These are phyloP conservation scores for Beauveria brongniartii DNA, from an alignment of 2,329 filamentous ascomycete genomes.

Conservation along the genomic window DNA sequence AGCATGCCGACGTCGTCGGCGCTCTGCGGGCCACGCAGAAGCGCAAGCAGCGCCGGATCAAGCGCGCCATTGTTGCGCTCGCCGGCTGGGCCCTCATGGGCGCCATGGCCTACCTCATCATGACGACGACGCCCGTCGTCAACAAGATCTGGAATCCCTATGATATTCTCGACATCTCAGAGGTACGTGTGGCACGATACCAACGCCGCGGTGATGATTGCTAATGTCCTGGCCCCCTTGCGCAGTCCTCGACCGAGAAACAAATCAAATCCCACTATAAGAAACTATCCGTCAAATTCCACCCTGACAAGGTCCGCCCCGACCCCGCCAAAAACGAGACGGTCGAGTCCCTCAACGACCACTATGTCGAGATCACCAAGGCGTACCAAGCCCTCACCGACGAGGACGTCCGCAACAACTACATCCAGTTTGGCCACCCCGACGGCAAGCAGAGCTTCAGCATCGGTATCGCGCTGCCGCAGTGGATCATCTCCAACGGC, in stretches of 20 bases:
- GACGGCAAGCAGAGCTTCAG: conserved; percentile 98
- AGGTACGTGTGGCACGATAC: conserved; percentile 42
- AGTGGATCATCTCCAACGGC: conserved; percentile 85
- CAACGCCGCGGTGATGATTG: background rate
- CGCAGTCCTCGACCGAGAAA: conserved; percentile 72
- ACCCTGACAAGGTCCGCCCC: conserved; percentile 86
- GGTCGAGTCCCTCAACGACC: conserved; percentile 69
- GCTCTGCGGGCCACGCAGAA: conserved; percentile 77
- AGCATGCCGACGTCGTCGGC: conserved; percentile 77
- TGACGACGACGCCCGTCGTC: conserved; percentile 61
- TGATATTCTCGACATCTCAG: conserved; percentile 80
- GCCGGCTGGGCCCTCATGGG: conserved; percentile 76
- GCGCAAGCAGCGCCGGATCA: conserved; percentile 81
- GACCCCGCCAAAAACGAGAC: conserved; percentile 87
- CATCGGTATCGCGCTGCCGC: conserved; percentile 91
- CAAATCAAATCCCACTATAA: conserved; percentile 90
- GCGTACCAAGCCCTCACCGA: conserved; percentile 97
- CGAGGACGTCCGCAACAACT: conserved; percentile 96
- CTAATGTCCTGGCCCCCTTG: background rate
- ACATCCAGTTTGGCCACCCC: conserved; percentile 88
- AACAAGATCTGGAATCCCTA: conserved; percentile 94
- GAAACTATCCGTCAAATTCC: conserved; percentile 73
- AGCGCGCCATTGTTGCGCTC: conserved; percentile 69
- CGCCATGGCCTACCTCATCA: conserved; percentile 87
- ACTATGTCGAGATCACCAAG: conserved; percentile 93